phyloP scores from a whole-genome alignment of 177 flowering plant species.

The Tripterygium wilfordii region DNA sequence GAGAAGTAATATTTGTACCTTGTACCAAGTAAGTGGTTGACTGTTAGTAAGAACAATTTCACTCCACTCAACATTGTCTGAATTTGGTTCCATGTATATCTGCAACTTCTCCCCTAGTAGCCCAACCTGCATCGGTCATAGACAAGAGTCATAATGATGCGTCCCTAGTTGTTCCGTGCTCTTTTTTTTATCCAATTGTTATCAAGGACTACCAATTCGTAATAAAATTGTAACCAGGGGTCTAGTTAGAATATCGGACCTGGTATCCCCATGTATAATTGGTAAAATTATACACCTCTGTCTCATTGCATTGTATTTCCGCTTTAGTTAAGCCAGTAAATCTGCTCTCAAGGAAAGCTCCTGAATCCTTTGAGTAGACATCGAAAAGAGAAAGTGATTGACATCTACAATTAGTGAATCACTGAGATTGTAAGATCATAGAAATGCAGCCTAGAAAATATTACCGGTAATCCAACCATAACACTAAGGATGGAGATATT shows the following conservation, averaged over 20 bases:
- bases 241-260: no score
- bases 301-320: constrained; percentile 11
- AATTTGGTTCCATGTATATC: constrained; percentile 11
- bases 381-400: no score
- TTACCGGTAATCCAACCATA: constrained; percentile 33
- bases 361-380: constrained; percentile 21
- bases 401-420: not conserved
- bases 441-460: not conserved
- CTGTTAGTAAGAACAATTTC: not conserved
- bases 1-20: constrained; percentile 13
- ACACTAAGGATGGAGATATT: constrained; percentile 27
- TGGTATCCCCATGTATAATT: constrained; percentile 27
- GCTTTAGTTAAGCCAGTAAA: constrained; percentile 18
- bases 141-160: no score
- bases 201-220: not conserved
- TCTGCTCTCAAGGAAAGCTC: constrained; percentile 29
- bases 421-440: not conserved
- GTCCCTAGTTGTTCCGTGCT: no score
- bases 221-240: no score
- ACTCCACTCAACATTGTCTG: constrained; percentile 13
- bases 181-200: not conserved
- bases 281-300: constrained; percentile 8
- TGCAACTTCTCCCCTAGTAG: constrained; percentile 21
- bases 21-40: constrained; percentile 27
- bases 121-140: constrained; percentile 19